Conservation (phyloP, 257 asterid genomes). For the Ilex asprella region DNA sequence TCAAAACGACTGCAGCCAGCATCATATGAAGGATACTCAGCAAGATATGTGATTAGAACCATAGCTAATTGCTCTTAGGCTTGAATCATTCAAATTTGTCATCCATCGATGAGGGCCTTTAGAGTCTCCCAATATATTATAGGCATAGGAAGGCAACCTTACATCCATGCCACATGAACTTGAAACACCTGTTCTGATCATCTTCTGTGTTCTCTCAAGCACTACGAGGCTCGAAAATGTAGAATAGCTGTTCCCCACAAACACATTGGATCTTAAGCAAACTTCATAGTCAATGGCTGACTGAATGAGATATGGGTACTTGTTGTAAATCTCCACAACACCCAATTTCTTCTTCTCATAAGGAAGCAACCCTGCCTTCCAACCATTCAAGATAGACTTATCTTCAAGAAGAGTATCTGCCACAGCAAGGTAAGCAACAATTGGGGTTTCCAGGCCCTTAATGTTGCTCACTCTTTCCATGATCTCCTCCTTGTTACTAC, state of each 20-base stretch:
- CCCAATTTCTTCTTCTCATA: slow-evolving; percentile 76
- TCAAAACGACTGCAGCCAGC: no score
- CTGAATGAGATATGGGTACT: slow-evolving; percentile 63
- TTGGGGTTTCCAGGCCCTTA: slow-evolving; percentile 46
- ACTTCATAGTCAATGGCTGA: slow-evolving; percentile 93
- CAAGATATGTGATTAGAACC: slow-evolving; percentile 72
- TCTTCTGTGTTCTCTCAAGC: slow-evolving; percentile 75
- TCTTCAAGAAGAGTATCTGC: slow-evolving; percentile 90
- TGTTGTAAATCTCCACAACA: slow-evolving; percentile 50
- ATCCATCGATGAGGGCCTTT: slow-evolving; percentile 66
- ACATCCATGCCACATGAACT: slow-evolving; percentile 44
- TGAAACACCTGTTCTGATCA: slow-evolving; percentile 32
- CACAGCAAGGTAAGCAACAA: slow-evolving; percentile 62
- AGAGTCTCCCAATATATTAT: slow-evolving; percentile 46
- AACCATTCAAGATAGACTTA: slow-evolving; percentile 49
- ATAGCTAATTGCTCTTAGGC: slow-evolving; percentile 76
- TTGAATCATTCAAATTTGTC: slow-evolving; percentile 69
- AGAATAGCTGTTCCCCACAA: slow-evolving; percentile 85
- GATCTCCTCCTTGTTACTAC: slow-evolving; percentile 76
- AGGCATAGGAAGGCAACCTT: slow-evolving; percentile 70
- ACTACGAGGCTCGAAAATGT: slow-evolving; percentile 92
- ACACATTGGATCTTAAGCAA: slow-evolving; percentile 77
- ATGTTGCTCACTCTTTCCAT: slow-evolving; percentile 61
- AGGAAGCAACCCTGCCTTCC: slow-evolving; percentile 70
- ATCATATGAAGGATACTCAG: neutral